Base-by-base conservation (phyloP, 2,329 filamentous ascomycete species). In the Aplosporella prunicola region DNA sequence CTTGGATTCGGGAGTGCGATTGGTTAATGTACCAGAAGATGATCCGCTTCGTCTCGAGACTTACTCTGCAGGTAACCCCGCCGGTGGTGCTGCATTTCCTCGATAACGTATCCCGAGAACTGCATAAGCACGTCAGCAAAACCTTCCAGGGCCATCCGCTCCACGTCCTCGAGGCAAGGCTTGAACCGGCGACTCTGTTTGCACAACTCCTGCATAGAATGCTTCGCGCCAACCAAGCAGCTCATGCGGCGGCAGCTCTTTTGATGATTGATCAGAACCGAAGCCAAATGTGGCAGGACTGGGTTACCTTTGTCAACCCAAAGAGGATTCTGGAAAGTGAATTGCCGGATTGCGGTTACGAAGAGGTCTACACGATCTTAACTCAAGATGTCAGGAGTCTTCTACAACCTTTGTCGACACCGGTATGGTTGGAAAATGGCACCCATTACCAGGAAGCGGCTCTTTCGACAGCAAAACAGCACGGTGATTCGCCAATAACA, bases 21-120 rank as follows among this genome's bases (percentile, higher is more conserved):
- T 93, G 91, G 63, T 72, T 89, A 22, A 83, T 95, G 64, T 98
- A 98, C 56, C 87, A 96, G 58, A 87, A 88, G 48, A 94, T 96
- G 82, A 87, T 95, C 64, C 80, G 81, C 37, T 93, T 95, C 43
- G 78, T 96, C 26, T 82, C 84, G 1, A 78, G 80, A n/a, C 69
- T 96, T 26, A 91, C 86, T 4, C 71, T 95, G 6, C 88, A 96
- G 57, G 88, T 94, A 10, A 81, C 93, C 4, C 91, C 91, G 1
- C 84, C 88, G 41, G 74, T 80, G 3, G 88, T 96, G 5, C 69
- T 95, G 42, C 84, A 88, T 51, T 87, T 88, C 2, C 73, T 98
- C 20, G 78, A 84, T 47, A 89, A 80, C 47, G 93, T 98, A 40
- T 88, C 87, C 1, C 79, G 85, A 50, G 76, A 75, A 29, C 70